Evolutionary conservation across 1,284 basidiomycete species (phyloP).

Genomic region (Rhodotorula sp.): DNA sequence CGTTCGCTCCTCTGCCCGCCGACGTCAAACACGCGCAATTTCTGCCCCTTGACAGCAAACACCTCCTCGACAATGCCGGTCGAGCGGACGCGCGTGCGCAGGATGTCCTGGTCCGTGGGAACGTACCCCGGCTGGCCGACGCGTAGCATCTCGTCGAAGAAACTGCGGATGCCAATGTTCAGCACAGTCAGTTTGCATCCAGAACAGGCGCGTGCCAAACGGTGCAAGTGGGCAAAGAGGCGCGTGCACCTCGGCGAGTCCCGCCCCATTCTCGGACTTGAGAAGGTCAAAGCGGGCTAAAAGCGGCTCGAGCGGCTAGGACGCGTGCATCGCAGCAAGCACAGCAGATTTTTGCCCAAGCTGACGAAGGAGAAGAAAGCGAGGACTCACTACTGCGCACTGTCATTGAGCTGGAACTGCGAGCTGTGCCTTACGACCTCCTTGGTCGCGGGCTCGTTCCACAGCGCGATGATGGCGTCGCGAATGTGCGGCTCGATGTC

Average conservation of each 20-base stretch:
- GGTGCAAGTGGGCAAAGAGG: not conserved
- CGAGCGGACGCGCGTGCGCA: conserved; percentile 49
- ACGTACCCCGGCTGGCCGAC: conserved; percentile 49
- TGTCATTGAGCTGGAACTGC: conserved; percentile 36
- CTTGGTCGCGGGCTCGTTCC: conserved; percentile 26
- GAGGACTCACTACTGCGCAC: conserved; percentile 26
- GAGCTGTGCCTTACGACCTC: conserved; percentile 13
- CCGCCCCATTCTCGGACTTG: not conserved
- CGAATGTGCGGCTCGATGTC: conserved; percentile 25
- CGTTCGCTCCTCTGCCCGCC: conserved; percentile 40
- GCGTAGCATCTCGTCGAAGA: conserved; percentile 50
- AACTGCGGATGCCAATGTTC: conserved; percentile 32
- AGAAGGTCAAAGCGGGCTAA: not conserved
- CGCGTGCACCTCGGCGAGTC: not conserved
- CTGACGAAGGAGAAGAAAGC: too few species aligned
- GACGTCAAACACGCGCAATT: conserved; percentile 36
- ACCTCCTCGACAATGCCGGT: conserved; percentile 37
- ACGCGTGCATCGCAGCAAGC: not conserved
- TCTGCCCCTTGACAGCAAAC: conserved; percentile 19
- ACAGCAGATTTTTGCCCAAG: not conserved
- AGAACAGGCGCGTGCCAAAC: too few species aligned
- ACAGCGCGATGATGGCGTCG: conserved; percentile 47
- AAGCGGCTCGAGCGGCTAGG: too few species aligned
- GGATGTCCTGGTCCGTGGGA: conserved; percentile 51
- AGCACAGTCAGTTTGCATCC: too few species aligned